A percentile compares a stretch with the other conserved stretches of the same genome.
These are phyloP conservation scores for Sporisorium exsertum DNA, from an alignment of 1,284 basidiomycete species.

Conservation along the genomic window DNA sequence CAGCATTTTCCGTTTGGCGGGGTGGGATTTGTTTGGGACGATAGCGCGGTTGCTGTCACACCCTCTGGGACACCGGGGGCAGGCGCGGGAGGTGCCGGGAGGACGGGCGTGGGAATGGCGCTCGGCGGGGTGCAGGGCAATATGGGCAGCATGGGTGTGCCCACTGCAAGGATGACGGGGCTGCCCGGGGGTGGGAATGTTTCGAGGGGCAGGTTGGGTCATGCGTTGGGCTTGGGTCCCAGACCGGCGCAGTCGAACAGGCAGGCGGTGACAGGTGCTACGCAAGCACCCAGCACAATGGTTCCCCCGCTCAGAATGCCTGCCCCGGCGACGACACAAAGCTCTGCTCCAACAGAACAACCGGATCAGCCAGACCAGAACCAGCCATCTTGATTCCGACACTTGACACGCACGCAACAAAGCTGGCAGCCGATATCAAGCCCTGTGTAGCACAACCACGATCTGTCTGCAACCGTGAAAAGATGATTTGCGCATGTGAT, in stretches of 20 bases:
- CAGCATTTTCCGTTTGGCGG: conserved; percentile 89
- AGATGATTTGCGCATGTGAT: neutral
- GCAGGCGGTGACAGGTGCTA: neutral
- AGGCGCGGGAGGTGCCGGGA: neutral
- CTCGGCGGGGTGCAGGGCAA: conserved; percentile 34
- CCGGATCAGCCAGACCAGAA: neutral
- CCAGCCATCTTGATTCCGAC: neutral
- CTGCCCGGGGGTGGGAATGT: neutral
- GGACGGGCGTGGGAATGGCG: conserved; percentile 15
- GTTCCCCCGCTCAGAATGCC: conserved; percentile 6
- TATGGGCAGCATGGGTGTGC: conserved; percentile 41
- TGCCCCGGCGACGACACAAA: neutral
- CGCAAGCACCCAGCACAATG: neutral
- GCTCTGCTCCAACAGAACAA: neutral
- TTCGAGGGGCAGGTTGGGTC: conserved; percentile 3
- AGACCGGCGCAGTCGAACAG: neutral
- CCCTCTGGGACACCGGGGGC: neutral
- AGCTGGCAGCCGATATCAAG: neutral
- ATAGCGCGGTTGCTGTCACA: neutral
- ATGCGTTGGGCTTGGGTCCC: conserved; percentile 8
- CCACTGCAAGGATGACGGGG: conserved; percentile 23
- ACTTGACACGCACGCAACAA: neutral
- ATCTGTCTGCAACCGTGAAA: neutral
- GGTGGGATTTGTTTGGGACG: conserved; percentile 46
- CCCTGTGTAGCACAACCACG: neutral